Base-by-base conservation (phyloP, 371 early-diverging fungal genomes). In the Furculomyces boomerangus region DNA sequence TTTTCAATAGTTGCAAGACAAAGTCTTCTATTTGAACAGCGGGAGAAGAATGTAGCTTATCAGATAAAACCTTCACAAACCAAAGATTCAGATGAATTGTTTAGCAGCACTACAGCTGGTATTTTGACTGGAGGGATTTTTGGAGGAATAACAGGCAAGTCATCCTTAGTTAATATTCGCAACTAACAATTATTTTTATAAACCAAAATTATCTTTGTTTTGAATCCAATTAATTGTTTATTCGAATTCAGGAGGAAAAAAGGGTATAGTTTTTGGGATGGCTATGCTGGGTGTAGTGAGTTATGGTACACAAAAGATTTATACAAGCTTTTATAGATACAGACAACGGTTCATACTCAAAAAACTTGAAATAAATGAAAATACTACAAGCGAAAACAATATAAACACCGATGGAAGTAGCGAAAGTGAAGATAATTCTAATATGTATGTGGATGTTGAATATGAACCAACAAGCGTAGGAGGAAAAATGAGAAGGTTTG, bases 41-140 rank as follows among this genome's bases (percentile, higher is more conserved):
- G 31, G 31, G 16, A 24, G 1, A 60, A 57, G 29, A 54, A 46
- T 43, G 27, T 31, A n/a, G 27, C 46, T 0, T 40, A 58, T 25
- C 30, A 59, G 3, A 35, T 67, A 24, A 62, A 47, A 14, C 24
- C 37, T 1, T 62, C 63, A 16, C 50, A 49, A 41, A 63, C 63
- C 3, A 53, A 60, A 20, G 58, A 60, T 27, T 47, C 44, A 32
- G 68, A 66, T 52, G 58, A 67, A 50, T 37, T 67, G 49, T 66
- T 66, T 30, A 66, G 66, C 57, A 60, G 63, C 39, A 35, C 57
- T 2, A 5, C 54, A 2, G 56, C 66, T 16, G 68, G 68, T 10
- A 50, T 49, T 1, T 22, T 67, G 26, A 58, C 67, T n/a, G 68
- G 68, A 46, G 59, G 59, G 14, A 25, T 58, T 3, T 47, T 66